These are phyloP conservation scores for Anisodus acutangulus DNA, from an alignment of 257 asterid species.

Conservation along the genomic window DNA sequence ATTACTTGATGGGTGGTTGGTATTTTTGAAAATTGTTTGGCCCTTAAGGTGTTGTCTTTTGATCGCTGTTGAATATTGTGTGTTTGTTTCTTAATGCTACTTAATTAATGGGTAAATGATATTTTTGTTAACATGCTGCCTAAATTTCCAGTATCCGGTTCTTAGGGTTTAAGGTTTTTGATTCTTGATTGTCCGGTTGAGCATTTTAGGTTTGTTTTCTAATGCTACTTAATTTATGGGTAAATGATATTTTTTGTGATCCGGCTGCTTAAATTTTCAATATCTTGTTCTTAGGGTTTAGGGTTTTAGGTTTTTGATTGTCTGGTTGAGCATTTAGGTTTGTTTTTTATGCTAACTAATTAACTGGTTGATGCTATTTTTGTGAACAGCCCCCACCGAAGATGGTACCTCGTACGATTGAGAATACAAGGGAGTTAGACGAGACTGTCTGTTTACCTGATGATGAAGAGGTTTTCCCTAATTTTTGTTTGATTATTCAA, in stretches of 20 bases:
- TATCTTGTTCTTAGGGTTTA: neutral
- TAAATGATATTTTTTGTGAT: neutral
- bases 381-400: constrained; percentile 58
- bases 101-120: neutral
- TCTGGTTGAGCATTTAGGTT: neutral
- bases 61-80: neutral
- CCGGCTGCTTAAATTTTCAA: neutral
- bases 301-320: neutral
- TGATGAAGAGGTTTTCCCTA: constrained; percentile 64
- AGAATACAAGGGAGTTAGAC: constrained; percentile 86
- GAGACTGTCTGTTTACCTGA: constrained; percentile 91
- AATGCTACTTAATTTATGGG: neutral
- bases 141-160: neutral
- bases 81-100: neutral
- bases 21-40: neutral
- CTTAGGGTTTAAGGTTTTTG: neutral
- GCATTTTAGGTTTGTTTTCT: neutral
- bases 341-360: neutral
- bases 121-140: neutral
- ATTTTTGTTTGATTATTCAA: neutral
- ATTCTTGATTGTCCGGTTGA: neutral
- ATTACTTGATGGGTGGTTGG: neutral
- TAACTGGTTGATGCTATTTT: neutral
- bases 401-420: constrained; percentile 79
- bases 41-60: neutral